Evolutionary conservation across 768 basidiomycete genomes (phyloP).

Genomic region (Agrocybe pediades): DNA sequence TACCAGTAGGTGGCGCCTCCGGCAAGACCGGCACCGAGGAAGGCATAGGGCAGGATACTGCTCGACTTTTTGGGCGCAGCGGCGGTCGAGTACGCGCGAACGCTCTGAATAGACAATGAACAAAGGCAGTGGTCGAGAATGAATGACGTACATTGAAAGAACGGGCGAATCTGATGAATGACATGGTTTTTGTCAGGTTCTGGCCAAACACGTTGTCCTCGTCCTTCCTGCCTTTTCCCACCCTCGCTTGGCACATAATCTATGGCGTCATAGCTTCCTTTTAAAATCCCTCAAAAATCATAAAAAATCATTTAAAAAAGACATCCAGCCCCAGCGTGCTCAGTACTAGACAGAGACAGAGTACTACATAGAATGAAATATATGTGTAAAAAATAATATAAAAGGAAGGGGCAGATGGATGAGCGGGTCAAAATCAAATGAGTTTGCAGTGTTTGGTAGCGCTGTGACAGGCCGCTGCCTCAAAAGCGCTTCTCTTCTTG

Average conservation of each 20-base stretch:
- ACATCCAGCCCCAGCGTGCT: not conserved
- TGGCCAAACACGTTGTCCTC: not conserved
- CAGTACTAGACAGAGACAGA: not conserved
- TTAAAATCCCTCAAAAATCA: not conserved
- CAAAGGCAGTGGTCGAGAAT: constrained; percentile 6
- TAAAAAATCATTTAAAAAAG: not conserved
- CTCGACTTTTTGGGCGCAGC: constrained; percentile 45
- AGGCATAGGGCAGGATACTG: constrained; percentile 44
- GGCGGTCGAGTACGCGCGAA: constrained; percentile 45
- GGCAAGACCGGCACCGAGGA: constrained; percentile 49
- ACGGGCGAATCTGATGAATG: constrained; percentile 43
- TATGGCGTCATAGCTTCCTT: constrained; percentile 19
- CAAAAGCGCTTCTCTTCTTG: constrained; percentile 19
- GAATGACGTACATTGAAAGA: constrained; percentile 39
- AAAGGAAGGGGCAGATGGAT: not conserved
- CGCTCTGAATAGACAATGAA: constrained; percentile 21
- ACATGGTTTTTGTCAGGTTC: constrained; percentile 35
- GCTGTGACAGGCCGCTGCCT: constrained; percentile 17
- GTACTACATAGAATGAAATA: not conserved
- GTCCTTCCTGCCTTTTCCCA: constrained; percentile 11
- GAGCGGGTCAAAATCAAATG: not conserved
- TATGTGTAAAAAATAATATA: not conserved
- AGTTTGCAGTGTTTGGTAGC: not conserved
- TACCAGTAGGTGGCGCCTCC: constrained; percentile 53
- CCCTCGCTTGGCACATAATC: constrained; percentile 9